Conservation (phyloP, 2,329 filamentous ascomycete species). For the Sporothrix pallida region DNA sequence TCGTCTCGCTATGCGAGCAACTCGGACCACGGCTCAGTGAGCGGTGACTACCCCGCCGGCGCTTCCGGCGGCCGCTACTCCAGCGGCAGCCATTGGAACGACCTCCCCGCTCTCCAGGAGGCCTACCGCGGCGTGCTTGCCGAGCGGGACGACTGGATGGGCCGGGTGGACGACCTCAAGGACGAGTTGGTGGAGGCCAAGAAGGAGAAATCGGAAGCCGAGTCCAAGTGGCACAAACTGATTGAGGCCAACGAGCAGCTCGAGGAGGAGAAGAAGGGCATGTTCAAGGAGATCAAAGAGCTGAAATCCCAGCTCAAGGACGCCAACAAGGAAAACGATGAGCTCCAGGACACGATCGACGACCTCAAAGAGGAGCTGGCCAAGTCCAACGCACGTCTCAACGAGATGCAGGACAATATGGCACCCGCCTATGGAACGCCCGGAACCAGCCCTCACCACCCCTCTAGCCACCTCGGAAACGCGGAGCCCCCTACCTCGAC, state of each 20-base stretch:
- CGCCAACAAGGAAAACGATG: constrained; percentile 33
- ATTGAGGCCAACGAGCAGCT: constrained; percentile 42
- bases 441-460: constrained; percentile 30
- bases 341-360: constrained; percentile 37
- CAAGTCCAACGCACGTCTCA: constrained; percentile 39
- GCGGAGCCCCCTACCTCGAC: neutral
- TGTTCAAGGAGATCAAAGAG: constrained; percentile 35
- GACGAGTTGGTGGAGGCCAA: constrained; percentile 36
- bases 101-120: constrained; percentile 42
- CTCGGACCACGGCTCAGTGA: constrained; percentile 46
- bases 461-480: neutral
- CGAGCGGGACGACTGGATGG: constrained; percentile 41
- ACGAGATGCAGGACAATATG: constrained; percentile 40
- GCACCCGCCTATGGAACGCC: constrained; percentile 36
- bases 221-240: constrained; percentile 38
- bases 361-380: constrained; percentile 39
- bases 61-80: constrained; percentile 2
- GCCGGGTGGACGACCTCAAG: constrained; percentile 40
- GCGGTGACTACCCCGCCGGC: constrained; percentile 36
- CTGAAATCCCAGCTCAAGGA: constrained; percentile 34
- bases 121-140: constrained; percentile 39
- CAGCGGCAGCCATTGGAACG: constrained; percentile 39
- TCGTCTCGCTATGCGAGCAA: constrained; percentile 44
- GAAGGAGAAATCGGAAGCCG: constrained; percentile 39
- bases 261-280: constrained; percentile 40